Base-by-base conservation (phyloP, 148 eudicot genomes). In the Camellia granthamiana region DNA sequence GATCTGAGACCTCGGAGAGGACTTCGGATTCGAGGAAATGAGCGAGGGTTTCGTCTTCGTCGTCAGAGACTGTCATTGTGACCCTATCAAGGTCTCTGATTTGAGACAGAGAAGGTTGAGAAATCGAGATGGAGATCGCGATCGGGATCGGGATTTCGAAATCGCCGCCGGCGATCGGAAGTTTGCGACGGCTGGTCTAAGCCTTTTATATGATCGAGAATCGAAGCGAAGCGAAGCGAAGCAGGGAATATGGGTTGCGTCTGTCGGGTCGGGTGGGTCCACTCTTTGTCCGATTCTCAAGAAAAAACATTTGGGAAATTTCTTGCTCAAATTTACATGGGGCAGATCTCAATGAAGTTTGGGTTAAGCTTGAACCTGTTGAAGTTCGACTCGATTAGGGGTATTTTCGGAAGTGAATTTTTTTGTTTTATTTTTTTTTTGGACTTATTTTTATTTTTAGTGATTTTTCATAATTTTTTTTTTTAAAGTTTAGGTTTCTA, bases 11-110 rank as follows among this genome's bases (percentile, higher is more conserved):
- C 77, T 84, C 89, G 41, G 93, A 89, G 52, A 95, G 93, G 77
- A 94, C 84, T 81, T 96, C 99, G 58, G 92, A 89, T 90, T 95
- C 99, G 73, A 96, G 95, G 72, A 91, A 96, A 13, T 89, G 90
- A 49, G 97, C 99, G 59, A 96, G 97, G 81, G 51, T 69, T 82
- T 86, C 97, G 64, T 91, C 98, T 63, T 96, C 99, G 60, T 92
- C 98, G 49, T 93, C 94, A 21, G 88, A 89, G 59, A 80, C 46
- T 7, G 90, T 77, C 93, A 90, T 90, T 16, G 42, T 62, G 49
- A 30, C 38, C 38, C 38, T 30, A 30, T 30, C 38, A 23, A 23
- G 18, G 7, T 6, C 43, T 56, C 19, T 19, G 44, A 63, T 8
- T 64, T 60, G 69, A 52, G 8, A 7, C 3, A 16, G 47, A 16